phyloP scores from a whole-genome alignment of 495 filamentous ascomycete genomes.

The Xylaria castorea region DNA sequence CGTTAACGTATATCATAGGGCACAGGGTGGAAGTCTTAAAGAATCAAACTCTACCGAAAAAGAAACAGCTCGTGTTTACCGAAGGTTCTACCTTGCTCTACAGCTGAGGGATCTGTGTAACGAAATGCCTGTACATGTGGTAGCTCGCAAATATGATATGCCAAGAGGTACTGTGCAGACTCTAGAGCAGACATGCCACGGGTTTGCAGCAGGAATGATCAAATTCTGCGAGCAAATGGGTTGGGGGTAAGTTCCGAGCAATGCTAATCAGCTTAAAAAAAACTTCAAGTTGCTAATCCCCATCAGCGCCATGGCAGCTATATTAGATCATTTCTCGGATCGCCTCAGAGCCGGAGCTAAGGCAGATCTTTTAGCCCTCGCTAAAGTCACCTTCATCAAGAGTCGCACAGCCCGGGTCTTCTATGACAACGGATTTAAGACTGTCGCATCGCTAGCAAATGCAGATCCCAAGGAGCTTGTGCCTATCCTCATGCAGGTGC shows the following conservation, averaged over 20 bases:
- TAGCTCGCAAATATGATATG: conserved; percentile 72
- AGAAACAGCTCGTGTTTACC: conserved; percentile 68
- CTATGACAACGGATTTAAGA: conserved; percentile 78
- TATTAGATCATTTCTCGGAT: conserved; percentile 79
- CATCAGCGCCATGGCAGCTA: conserved; percentile 67
- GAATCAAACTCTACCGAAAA: conserved; percentile 68
- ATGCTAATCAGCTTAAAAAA: background rate
- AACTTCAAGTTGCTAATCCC: conserved; percentile 30
- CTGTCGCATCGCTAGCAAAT: conserved; percentile 69
- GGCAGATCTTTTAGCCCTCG: conserved; percentile 74
- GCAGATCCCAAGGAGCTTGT: conserved; percentile 71
- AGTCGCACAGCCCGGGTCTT: conserved; percentile 78
- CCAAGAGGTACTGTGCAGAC: conserved; percentile 75
- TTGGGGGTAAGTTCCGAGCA: conserved; percentile 60
- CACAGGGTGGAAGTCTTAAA: conserved; percentile 70
- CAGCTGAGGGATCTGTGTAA: conserved; percentile 85
- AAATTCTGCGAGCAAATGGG: conserved; percentile 79
- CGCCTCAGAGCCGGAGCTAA: conserved; percentile 76
- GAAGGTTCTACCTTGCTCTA: conserved; percentile 79
- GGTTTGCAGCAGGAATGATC: conserved; percentile 78
- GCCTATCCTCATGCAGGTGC: conserved; percentile 72
- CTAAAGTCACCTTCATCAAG: conserved; percentile 79
- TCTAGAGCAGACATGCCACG: conserved; percentile 76
- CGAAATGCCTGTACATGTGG: conserved; percentile 72
- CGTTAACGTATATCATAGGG: conserved; percentile 57